Conservation (phyloP, 257 asterid genomes). For the Paraleonurus japonicus region DNA sequence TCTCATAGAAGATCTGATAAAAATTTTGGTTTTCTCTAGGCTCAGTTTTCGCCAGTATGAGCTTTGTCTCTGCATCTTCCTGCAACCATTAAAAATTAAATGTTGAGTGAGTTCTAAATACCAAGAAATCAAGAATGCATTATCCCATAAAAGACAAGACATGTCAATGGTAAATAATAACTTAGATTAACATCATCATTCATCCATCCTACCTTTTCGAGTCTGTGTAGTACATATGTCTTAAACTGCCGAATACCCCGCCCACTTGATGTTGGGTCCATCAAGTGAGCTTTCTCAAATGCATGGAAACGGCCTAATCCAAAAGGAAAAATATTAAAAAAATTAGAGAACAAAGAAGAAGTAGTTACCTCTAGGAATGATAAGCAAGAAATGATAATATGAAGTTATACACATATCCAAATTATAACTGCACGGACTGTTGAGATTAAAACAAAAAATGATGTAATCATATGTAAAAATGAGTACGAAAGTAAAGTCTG, state of each 20-base stretch:
- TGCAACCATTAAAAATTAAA: constrained; percentile 41
- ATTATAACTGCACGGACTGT: background rate
- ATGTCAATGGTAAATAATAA: constrained; percentile 17
- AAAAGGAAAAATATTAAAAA: constrained; percentile 19
- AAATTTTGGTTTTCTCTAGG: constrained; percentile 66
- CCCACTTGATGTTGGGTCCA: constrained; percentile 85
- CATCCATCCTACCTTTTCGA: constrained; percentile 53
- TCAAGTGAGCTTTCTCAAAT: constrained; percentile 87
- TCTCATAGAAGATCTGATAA: constrained; percentile 68
- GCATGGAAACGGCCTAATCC: constrained; percentile 92
- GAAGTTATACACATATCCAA: background rate
- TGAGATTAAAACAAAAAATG: background rate
- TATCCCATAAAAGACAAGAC: constrained; percentile 11
- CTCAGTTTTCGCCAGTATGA: constrained; percentile 53
- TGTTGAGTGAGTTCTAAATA: background rate
- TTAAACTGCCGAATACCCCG: constrained; percentile 97
- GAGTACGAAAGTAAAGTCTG: background rate
- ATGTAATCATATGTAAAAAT: background rate
- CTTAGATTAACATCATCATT: constrained; percentile 21
- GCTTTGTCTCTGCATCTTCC: constrained; percentile 69
- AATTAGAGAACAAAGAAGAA: constrained; percentile 9
- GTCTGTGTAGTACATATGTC: constrained; percentile 83
- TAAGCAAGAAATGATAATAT: background rate
- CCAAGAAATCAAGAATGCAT: background rate
- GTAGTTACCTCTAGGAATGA: background rate